Base-by-base conservation (phyloP, 31 red algal genomes). In the Odonthalia washingtoniensis region DNA sequence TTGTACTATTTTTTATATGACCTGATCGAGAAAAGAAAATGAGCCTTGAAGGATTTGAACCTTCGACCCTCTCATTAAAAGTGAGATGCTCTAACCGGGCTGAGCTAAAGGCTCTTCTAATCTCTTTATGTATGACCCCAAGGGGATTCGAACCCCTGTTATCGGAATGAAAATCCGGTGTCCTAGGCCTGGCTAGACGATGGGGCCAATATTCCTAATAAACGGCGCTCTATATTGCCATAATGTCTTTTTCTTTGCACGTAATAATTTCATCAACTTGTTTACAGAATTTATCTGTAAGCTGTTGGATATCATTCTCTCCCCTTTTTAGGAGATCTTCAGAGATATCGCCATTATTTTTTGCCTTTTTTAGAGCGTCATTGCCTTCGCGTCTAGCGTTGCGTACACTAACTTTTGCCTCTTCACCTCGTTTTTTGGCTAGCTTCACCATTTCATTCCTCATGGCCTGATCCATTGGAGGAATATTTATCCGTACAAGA, bases 371-470 rank as follows among this genome's bases (percentile, higher is more conserved):
- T 35, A 35, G 30, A 33, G 64, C 27, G 33, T 67, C 64, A 30
- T 33, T 67, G 64, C 64, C 64, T 67, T 67, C 64, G 27, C 33
- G 27, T 67, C 64, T 67, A 35, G 30, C 27, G 27, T 35, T 35
- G 33, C 64, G 64, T 30, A 67, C 33, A 67, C 64, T 30, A 35
- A 67, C 64, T 67, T 67, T 67, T 33, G 33, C 33, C 31, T 81
- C 77, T 81, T 81, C 77, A 36, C 77, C 46, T n/a, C 26, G 26
- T 28, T 30, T 64, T 64, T 64, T 81, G 32, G 46, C 52, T 26
- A n/a, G 42, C 41, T 81, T 81, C 32, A 81, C 77, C 44, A 81
- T 33, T 41, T 81, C 77, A 65, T 43, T 27, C 28, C 77, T 40
- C 42, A 40, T 40, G 27, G 53, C 77, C 32, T 81, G 42, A 81